phyloP scores from a whole-genome alignment of 257 asterid genomes.

The Echium plantagineum region DNA sequence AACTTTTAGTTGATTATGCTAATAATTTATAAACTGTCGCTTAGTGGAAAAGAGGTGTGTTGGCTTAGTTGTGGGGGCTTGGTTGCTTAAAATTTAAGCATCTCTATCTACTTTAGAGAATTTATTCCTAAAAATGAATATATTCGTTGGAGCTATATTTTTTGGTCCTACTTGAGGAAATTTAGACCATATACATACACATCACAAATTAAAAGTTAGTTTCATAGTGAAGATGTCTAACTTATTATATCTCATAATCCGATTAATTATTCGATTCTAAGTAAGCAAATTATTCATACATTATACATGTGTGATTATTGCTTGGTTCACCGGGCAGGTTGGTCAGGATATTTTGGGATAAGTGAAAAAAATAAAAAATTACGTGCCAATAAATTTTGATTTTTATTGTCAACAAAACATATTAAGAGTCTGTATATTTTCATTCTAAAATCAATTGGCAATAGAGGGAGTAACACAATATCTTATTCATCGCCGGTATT shows the following conservation, averaged over 20 bases:
- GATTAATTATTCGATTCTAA: neutral
- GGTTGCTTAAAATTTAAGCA: slow-evolving; percentile 69
- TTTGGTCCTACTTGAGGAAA: slow-evolving; percentile 22
- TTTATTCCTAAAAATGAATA: slow-evolving; percentile 52
- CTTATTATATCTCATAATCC: too few relatives aligned
- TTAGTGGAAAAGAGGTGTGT: neutral
- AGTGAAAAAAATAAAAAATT: too few relatives aligned
- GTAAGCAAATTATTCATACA: too few relatives aligned
- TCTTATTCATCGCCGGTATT: too few relatives aligned
- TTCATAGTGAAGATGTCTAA: neutral
- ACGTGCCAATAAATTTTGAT: too few relatives aligned
- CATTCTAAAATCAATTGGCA: too few relatives aligned
- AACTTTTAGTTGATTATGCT: slow-evolving; percentile 4
- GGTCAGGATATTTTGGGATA: too few relatives aligned
- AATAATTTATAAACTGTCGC: neutral
- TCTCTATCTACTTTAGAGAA: slow-evolving; percentile 46
- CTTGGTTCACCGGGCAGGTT: too few relatives aligned
- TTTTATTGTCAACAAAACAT: too few relatives aligned
- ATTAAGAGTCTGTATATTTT: too few relatives aligned
- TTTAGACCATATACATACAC: neutral
- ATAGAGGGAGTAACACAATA: too few relatives aligned
- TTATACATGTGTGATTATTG: too few relatives aligned
- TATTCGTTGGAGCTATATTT: slow-evolving; percentile 40
- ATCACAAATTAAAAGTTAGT: neutral
- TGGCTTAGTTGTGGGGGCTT: slow-evolving; percentile 8